Evolutionary conservation across 305 asterid species (phyloP).

Genomic region (Fraxinus ornus): DNA sequence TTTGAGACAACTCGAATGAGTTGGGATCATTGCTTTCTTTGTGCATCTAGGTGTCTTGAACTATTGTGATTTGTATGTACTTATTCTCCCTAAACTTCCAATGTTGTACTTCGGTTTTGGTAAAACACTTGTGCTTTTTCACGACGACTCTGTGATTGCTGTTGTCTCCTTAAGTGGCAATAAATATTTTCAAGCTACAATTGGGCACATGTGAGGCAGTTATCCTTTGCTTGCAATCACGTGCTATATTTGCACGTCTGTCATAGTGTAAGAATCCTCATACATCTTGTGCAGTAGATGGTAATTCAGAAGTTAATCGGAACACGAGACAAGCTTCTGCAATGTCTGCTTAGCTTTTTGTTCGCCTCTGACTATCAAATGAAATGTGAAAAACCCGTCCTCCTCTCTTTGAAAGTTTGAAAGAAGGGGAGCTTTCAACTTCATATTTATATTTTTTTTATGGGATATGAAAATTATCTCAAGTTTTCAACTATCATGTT

Average conservation of each 20-base stretch:
- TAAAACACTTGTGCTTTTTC: not conserved
- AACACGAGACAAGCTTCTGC: not conserved
- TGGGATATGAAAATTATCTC: not conserved
- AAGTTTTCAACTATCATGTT: not conserved
- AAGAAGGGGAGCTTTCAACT: not conserved
- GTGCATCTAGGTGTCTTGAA: constrained; percentile 72
- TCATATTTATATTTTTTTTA: not conserved
- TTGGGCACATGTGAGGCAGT: not conserved
- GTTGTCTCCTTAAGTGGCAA: not conserved
- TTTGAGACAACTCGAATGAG: constrained; percentile 90
- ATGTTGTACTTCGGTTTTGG: not conserved
- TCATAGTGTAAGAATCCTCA: not conserved
- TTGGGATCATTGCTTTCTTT: constrained; percentile 64
- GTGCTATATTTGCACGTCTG: not conserved
- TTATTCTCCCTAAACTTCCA: not conserved
- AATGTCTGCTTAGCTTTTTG: no score
- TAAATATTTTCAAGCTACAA: not conserved
- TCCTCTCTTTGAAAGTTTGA: no score
- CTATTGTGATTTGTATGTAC: constrained; percentile 18
- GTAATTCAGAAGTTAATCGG: not conserved
- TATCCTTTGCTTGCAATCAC: not conserved
- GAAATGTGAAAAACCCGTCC: no score
- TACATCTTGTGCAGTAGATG: not conserved
- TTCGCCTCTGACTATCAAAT: no score
- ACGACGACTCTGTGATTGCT: not conserved